Conservation (phyloP, 1,284 basidiomycete species). For the Phellinidium pouzarii region DNA sequence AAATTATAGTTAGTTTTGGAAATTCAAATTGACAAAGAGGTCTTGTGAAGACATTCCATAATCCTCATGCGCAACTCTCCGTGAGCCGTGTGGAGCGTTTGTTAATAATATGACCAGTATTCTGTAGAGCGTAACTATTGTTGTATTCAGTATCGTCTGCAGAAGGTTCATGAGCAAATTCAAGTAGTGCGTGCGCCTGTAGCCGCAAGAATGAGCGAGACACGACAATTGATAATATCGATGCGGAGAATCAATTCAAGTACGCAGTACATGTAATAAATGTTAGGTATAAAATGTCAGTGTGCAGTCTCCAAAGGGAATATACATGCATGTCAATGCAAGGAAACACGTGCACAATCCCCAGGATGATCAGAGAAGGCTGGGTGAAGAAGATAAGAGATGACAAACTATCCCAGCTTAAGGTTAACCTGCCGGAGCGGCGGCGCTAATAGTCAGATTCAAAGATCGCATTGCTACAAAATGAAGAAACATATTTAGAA, state of each 20-base stretch:
- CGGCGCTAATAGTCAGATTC: constrained; percentile 14
- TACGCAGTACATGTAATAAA: not conserved
- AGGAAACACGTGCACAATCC: constrained; percentile 9
- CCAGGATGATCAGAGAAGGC: constrained; percentile 12
- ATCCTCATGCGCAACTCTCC: too few relatives aligned
- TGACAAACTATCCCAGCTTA: not conserved
- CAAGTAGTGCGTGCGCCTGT: not conserved
- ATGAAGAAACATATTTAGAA: not conserved
- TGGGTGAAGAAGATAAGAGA: not conserved
- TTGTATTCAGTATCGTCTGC: not conserved
- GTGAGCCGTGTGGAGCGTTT: not conserved
- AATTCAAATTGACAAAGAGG: too few relatives aligned
- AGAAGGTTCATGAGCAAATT: not conserved
- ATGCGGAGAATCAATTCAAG: constrained; percentile 8
- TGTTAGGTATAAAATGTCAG: not conserved
- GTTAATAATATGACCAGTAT: not conserved
- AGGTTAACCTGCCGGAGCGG: constrained; percentile 7
- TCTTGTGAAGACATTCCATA: too few relatives aligned
- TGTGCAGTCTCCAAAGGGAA: too few relatives aligned
- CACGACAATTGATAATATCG: constrained; percentile 12
- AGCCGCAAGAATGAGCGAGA: constrained; percentile 10
- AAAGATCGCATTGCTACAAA: constrained; percentile 6
- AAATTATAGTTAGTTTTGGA: too few relatives aligned
- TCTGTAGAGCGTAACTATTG: not conserved
- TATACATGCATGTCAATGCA: not conserved